phyloP scores from a whole-genome alignment of 352 stramenopile species.

The Phytophthora fragariae region DNA sequence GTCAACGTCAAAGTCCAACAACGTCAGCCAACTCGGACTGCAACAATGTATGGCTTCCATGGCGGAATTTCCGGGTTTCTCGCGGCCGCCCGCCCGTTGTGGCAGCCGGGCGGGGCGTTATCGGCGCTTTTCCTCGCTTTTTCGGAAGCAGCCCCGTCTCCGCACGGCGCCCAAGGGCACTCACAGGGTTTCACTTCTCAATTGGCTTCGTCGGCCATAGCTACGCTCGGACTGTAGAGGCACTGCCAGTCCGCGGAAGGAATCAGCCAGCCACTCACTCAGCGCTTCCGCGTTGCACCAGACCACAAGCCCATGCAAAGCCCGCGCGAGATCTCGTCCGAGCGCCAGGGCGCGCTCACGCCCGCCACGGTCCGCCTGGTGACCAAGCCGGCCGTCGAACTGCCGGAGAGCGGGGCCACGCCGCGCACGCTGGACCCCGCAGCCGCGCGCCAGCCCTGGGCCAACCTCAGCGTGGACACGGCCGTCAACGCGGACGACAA shows the following conservation, averaged over 20 bases:
- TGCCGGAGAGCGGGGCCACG: conserved; percentile 49
- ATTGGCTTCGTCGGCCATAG: conserved; percentile 23
- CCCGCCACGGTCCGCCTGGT: conserved; percentile 68
- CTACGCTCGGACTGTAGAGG: conserved; percentile 38
- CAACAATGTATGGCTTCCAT: conserved; percentile 23
- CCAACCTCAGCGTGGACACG: conserved; percentile 80
- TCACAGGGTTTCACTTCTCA: conserved; percentile 36
- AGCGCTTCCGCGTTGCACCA: background rate
- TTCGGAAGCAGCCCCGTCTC: conserved; percentile 42
- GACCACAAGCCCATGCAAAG: conserved; percentile 36
- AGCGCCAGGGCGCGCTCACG: conserved; percentile 70
- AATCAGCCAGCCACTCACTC: conserved; percentile 3
- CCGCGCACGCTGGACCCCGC: conserved; percentile 59
- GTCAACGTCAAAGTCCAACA: background rate
- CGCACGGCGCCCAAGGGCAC: conserved; percentile 5
- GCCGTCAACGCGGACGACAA: conserved; percentile 22
- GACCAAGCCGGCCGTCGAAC: conserved; percentile 46
- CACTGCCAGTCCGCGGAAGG: conserved; percentile 14
- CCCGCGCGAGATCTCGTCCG: conserved; percentile 78
- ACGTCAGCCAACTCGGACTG: too few relatives aligned
- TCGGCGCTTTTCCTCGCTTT: conserved; percentile 47
- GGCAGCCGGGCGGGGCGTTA: conserved; percentile 31
- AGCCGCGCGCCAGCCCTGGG: conserved; percentile 64
- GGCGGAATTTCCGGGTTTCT: conserved; percentile 30
- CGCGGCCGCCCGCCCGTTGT: conserved; percentile 24